Evolutionary conservation across 176 grass and related monocot species (phyloP).

Genomic region (Oropetium thomaeum): DNA sequence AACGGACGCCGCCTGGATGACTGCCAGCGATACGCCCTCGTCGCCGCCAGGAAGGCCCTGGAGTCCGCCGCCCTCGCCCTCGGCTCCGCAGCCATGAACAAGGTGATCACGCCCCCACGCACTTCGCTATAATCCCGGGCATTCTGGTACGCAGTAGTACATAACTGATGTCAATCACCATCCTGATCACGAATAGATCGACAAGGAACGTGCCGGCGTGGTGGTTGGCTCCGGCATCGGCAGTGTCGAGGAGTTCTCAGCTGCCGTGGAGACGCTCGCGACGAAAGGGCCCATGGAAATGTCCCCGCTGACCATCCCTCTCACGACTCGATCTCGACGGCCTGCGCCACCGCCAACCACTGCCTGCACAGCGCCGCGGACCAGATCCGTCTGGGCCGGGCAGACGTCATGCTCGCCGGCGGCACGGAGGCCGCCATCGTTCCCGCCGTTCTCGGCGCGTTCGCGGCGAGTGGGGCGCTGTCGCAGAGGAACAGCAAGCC

Average conservation of each 20-base stretch:
- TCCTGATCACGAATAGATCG: background rate
- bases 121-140: too few species aligned
- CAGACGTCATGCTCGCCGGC: slow-evolving; percentile 38
- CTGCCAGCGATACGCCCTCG: slow-evolving; percentile 45
- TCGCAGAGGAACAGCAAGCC: slow-evolving; percentile 44
- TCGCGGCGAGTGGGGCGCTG: slow-evolving; percentile 37
- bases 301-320: slow-evolving; percentile 21
- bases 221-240: slow-evolving; percentile 32
- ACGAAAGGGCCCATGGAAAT: slow-evolving; percentile 17
- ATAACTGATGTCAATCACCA: background rate
- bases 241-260: slow-evolving; percentile 15
- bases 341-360: slow-evolving; percentile 47
- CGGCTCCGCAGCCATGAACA: slow-evolving; percentile 22
- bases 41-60: slow-evolving; percentile 55
- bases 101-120: slow-evolving; percentile 21
- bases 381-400: slow-evolving; percentile 41
- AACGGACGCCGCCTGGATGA: slow-evolving; percentile 42
- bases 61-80: slow-evolving; percentile 38
- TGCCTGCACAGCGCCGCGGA: slow-evolving; percentile 35
- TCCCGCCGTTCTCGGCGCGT: slow-evolving; percentile 13
- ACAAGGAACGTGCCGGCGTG: slow-evolving; percentile 37
- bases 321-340: slow-evolving; percentile 33
- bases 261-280: slow-evolving; percentile 12
- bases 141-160: too few species aligned
- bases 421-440: slow-evolving; percentile 36